These are phyloP conservation scores for Borealophlyctis nickersoniae DNA, from an alignment of 192 early-diverging fungal species.

Conservation along the genomic window DNA sequence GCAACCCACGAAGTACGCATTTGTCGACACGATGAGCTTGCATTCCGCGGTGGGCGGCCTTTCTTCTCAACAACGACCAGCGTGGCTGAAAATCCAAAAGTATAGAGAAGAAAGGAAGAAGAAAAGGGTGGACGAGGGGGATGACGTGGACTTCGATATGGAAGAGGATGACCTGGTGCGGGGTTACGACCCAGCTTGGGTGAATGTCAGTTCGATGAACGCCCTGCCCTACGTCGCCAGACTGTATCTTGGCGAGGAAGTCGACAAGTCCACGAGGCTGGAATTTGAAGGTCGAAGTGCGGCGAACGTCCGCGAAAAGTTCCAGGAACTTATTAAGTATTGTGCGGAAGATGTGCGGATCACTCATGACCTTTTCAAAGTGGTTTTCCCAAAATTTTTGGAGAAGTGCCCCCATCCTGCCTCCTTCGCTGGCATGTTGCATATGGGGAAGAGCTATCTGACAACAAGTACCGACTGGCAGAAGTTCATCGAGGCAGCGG, in stretches of 20 bases:
- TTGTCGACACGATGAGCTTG: conserved; percentile 91
- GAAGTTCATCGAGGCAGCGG: conserved; percentile 60
- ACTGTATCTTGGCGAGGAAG: conserved; percentile 65
- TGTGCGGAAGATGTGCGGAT: conserved; percentile 83
- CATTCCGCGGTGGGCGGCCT: conserved; percentile 87
- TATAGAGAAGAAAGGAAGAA: conserved; percentile 31
- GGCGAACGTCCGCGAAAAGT: conserved; percentile 47
- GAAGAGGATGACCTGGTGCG: conserved; percentile 3
- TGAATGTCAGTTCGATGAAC: conserved; percentile 66
- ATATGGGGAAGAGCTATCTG: conserved; percentile 83
- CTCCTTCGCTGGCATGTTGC: conserved; percentile 86
- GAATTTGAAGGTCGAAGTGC: conserved; percentile 30
- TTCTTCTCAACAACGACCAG: conserved; percentile 80
- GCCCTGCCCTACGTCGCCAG: conserved; percentile 73
- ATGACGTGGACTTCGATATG: conserved; percentile 6
- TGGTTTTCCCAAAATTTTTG: conserved; percentile 67
- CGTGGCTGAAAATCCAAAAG: conserved; percentile 74
- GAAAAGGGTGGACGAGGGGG: conserved; percentile 7
- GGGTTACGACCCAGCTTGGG: conserved; percentile 43
- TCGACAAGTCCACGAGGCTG: conserved; percentile 37
- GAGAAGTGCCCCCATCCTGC: conserved; percentile 89
- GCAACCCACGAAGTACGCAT: conserved; percentile 54
- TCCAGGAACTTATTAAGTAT: conserved; percentile 71
- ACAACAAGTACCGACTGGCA: conserved; percentile 80
- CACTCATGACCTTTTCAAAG: conserved; percentile 70